These are phyloP conservation scores for Vanrija sp. DNA, from an alignment of 1,284 basidiomycete genomes.

Conservation along the genomic window DNA sequence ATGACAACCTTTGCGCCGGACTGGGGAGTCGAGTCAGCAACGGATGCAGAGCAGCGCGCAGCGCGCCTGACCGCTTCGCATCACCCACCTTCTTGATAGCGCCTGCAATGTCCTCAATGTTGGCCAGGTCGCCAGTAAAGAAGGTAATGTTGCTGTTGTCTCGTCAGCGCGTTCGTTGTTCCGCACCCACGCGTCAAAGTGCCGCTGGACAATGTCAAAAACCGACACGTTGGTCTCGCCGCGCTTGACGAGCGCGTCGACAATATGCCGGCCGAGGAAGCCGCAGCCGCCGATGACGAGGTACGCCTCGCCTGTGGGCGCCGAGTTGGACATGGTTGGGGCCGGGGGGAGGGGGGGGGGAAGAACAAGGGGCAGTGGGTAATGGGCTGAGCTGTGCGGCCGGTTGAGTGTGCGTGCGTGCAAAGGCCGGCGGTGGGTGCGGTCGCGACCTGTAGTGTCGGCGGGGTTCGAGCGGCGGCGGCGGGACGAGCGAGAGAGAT, in stretches of 20 bases:
- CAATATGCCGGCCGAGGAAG: slow-evolving; percentile 86
- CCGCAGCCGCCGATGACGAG: slow-evolving; percentile 88
- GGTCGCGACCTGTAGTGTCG: too few relatives aligned
- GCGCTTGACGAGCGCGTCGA: slow-evolving; percentile 70
- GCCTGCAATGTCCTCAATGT: slow-evolving; percentile 64
- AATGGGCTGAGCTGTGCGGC: too few relatives aligned
- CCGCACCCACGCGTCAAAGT: slow-evolving; percentile 56
- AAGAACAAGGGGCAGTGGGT: too few relatives aligned
- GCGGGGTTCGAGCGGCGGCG: too few relatives aligned
- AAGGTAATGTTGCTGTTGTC: slow-evolving; percentile 65
- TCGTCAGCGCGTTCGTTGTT: not conserved
- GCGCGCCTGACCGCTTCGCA: not conserved
- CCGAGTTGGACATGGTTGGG: slow-evolving; percentile 17
- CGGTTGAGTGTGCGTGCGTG: too few relatives aligned
- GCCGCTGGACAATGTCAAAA: slow-evolving; percentile 84
- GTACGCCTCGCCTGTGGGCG: slow-evolving; percentile 39
- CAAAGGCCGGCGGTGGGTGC: too few relatives aligned
- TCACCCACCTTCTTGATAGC: slow-evolving; percentile 67
- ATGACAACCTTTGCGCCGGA: slow-evolving; percentile 81
- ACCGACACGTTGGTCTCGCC: slow-evolving; percentile 72
- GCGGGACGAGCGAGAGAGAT: not conserved
- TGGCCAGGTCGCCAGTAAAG: slow-evolving; percentile 78
- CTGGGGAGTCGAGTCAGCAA: slow-evolving; percentile 51
- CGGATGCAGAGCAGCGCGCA: not conserved
- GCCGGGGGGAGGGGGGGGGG: not conserved